Evolutionary conservation across 106 monocot species (phyloP).

Genomic region (Triglochin maritima): DNA sequence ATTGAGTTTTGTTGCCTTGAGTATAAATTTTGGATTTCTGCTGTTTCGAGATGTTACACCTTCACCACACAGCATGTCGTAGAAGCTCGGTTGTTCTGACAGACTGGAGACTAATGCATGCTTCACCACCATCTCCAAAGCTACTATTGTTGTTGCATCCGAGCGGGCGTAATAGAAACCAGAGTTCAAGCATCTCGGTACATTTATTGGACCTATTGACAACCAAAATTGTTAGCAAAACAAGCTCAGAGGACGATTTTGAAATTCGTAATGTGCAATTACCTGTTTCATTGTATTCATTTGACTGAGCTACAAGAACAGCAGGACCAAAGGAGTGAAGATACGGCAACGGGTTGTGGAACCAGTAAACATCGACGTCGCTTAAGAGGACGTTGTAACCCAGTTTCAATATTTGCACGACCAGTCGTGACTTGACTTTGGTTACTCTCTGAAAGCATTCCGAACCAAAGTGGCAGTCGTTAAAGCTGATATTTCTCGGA

Average conservation of each 20-base stretch:
- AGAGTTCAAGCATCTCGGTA: conserved; percentile 83
- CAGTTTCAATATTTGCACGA: conserved; percentile 66
- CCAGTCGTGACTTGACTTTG: conserved; percentile 88
- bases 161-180: conserved; percentile 94
- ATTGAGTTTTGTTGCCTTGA: too few species aligned
- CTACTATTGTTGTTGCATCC: conserved; percentile 49
- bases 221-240: neutral
- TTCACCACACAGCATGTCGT: conserved; percentile 79
- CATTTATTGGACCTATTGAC: conserved; percentile 67
- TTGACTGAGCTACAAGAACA: conserved; percentile 58
- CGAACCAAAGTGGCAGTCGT: conserved; percentile 88
- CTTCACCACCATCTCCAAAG: conserved; percentile 69
- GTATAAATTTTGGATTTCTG: too few species aligned
- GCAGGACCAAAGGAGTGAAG: conserved; percentile 67
- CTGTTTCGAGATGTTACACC: too few species aligned
- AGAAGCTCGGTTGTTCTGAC: conserved; percentile 97
- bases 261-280: conserved; percentile 1
- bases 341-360: conserved; percentile 65
- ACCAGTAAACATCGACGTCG: conserved; percentile 97
- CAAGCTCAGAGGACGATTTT: neutral
- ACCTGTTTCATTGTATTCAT: conserved; percentile 91
- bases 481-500: conserved; percentile 63
- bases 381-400: conserved; percentile 86
- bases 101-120: conserved; percentile 62
- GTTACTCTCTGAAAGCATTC: conserved; percentile 86